Base-by-base conservation (phyloP, 768 basidiomycete species). In the Leccinum boreale region DNA sequence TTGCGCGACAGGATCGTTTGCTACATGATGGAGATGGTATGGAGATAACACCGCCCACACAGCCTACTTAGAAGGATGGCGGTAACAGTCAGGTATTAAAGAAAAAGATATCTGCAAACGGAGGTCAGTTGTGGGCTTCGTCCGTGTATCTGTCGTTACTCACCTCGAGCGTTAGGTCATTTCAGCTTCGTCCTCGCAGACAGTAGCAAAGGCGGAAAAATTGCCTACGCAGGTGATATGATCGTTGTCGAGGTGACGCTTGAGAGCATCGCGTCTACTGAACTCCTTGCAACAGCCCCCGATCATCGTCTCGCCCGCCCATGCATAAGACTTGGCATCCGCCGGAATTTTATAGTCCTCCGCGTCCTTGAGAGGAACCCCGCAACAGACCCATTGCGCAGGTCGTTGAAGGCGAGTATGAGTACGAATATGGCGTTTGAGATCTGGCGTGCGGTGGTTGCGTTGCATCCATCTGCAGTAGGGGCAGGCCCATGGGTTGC, bases 401-500 rank as follows among this genome's bases (percentile, higher is more conserved):
- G 73, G 73, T 8, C 73, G 69, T 46, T 64, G 58, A 48, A 66
- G 67, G 51, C 73, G 75, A 31, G 74, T 74, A 50, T 85, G 85
- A 2, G 84, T 84, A 46, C 70, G 74, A 45, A 86, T 65, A 65
- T 87, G 85, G 23, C 85, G 79, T 66, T 78, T 79, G 66, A 82
- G 81, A 63, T 87, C 85, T 10, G 84, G 83, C 29, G 79, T 66
- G 24, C 85, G 81, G 42, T 73, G 72, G 70, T 81, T 83, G 36
- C 60, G 66, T 62, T 81, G 81, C 31, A 75, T 70, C 76, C 77
- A 80, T 48, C 68, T 69, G 66, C 83, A 83, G 50, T 73, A 73
- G 3, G 78, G 78, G 65, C 83, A 85, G 4, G 68, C 72, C 73
- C 73, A 71, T 57, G 68, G 77, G 71, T 66, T 75, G 66, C 59